These are phyloP conservation scores for Candolleomyces efflorescens DNA, from an alignment of 768 basidiomycete genomes.

Conservation along the genomic window DNA sequence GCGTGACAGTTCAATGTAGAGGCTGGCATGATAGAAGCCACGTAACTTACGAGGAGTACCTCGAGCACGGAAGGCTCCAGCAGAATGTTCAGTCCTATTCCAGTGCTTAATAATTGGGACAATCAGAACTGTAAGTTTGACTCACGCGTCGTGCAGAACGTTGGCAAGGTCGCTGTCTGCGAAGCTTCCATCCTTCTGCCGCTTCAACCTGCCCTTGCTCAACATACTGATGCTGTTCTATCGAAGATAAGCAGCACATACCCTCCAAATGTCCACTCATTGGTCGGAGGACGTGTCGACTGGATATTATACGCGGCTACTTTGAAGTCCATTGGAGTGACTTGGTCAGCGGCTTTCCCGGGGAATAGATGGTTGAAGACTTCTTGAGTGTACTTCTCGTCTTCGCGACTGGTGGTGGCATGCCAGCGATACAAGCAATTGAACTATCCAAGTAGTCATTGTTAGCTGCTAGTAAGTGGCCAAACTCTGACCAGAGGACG, in stretches of 20 bases:
- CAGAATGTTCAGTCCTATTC: constrained; percentile 63
- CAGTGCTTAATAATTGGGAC: not conserved
- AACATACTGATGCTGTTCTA: not conserved
- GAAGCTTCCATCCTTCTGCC: constrained; percentile 59
- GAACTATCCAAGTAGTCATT: constrained; percentile 43
- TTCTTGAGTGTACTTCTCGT: constrained; percentile 63
- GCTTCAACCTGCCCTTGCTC: constrained; percentile 42
- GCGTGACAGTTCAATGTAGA: not conserved
- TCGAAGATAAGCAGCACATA: constrained; percentile 24
- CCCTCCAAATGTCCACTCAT: constrained; percentile 67
- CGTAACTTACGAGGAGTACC: constrained; percentile 53
- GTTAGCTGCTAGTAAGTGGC: not conserved
- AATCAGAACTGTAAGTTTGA: constrained; percentile 2
- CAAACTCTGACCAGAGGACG: not conserved
- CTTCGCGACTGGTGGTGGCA: constrained; percentile 67
- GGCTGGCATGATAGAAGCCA: not conserved
- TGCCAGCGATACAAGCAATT: constrained; percentile 86
- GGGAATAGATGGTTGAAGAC: constrained; percentile 52
- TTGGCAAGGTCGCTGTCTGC: constrained; percentile 67
- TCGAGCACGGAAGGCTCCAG: constrained; percentile 70
- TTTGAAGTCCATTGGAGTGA: constrained; percentile 49
- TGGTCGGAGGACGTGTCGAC: constrained; percentile 38
- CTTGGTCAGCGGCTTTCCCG: constrained; percentile 45
- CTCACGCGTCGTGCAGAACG: constrained; percentile 65
- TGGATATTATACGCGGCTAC: constrained; percentile 34